A percentile compares a stretch with the other conserved stretches of the same genome.
Conservation (phyloP, 2,329 filamentous ascomycete genomes). For the Apiospora pterosperma region DNA sequence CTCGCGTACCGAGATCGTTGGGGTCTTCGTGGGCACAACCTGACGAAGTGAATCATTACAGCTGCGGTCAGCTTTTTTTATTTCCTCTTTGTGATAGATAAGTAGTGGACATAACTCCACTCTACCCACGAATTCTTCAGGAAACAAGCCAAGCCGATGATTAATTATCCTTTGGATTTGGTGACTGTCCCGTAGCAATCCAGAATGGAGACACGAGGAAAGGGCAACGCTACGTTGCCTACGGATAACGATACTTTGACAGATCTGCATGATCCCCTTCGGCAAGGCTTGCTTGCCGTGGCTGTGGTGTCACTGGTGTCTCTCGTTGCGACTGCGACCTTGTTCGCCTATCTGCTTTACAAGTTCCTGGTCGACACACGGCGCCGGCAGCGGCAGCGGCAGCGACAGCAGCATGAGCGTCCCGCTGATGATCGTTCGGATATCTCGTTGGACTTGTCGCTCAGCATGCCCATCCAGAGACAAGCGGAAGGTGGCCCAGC, state of each 20-base stretch:
- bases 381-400: no score
- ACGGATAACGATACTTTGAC: background rate
- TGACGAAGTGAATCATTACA: background rate
- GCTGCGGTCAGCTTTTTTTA: background rate
- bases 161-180: background rate
- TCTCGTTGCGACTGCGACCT: constrained; percentile 7
- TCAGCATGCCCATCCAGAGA: background rate
- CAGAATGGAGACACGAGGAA: background rate
- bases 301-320: constrained; percentile 9
- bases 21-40: background rate
- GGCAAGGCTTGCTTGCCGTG: constrained; percentile 10
- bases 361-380: constrained; percentile 2
- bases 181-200: background rate
- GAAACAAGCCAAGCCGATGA: background rate
- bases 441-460: background rate
- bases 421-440: background rate
- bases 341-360: constrained; percentile 11
- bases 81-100: background rate
- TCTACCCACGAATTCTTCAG: background rate
- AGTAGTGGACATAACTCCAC: background rate
- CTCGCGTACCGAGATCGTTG: background rate
- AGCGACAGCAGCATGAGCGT: background rate
- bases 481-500: background rate
- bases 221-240: background rate
- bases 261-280: constrained; percentile 5